Evolutionary conservation across 345 rosid species (phyloP).

Genomic region (Arabis hirsuta): DNA sequence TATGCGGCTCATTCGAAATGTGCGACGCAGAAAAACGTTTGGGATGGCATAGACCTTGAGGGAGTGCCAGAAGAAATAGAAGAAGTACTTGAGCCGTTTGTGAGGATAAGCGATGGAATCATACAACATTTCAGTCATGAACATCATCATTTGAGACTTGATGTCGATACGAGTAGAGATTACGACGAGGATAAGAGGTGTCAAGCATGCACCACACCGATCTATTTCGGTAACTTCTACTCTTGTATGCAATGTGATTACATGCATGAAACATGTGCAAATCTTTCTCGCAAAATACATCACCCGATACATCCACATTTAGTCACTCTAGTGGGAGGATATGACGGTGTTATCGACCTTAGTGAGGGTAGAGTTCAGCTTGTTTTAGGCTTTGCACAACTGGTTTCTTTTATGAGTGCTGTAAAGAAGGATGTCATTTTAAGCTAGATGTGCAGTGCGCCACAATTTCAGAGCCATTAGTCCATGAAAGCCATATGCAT

Average conservation of each 20-base stretch:
- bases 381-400: not conserved
- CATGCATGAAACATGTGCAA: not conserved
- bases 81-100: not conserved
- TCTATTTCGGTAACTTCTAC: not conserved
- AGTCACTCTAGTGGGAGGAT: not conserved
- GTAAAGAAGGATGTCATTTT: not conserved
- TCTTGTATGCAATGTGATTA: not conserved
- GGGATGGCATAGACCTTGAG: not conserved
- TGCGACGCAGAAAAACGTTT: not conserved
- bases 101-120: not conserved
- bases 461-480: slow-evolving; percentile 7
- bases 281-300: not conserved
- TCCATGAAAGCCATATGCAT: not conserved
- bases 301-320: not conserved
- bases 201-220: slow-evolving; percentile 10
- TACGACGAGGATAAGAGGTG: not conserved
- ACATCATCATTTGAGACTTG: not conserved
- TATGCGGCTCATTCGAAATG: not conserved
- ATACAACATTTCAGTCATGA: not conserved
- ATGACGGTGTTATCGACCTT: not conserved
- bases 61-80: slow-evolving; percentile 4
- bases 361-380: not conserved
- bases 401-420: not conserved
- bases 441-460: not conserved
- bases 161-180: not conserved